Base-by-base conservation (phyloP, 2,329 filamentous ascomycete genomes). In the Colletotrichum noveboracense region DNA sequence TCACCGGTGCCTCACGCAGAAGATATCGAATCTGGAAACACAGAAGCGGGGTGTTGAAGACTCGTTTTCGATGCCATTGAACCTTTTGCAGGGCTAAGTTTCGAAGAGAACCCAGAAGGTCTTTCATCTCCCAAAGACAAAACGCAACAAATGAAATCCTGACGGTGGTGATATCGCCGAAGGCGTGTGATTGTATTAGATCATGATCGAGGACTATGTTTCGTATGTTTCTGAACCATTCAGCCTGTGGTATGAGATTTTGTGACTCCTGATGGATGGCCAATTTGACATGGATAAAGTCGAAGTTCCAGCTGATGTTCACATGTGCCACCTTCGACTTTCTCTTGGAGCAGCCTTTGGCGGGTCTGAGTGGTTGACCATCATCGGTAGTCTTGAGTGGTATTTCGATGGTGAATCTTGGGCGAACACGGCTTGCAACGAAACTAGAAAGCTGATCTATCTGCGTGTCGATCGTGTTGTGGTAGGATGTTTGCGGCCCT, bases 21-120 rank as follows among this genome's bases (percentile, higher is more conserved):
- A 56, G 52, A 0, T 56, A 8, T 26, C 52, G n/a, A 4, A 26
- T 56, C 10, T 56, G 52, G 24, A 56, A 56, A 16, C n/a, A 26
- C 21, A 26, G 7, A 2, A 21, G 21, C 12, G 12, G 21, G 0
- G 21, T 26, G 21, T 26, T 21, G 0, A 0, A 1, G n/a, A 8
- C 21, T 56, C 0, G 52, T 0, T 26, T 21, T 6, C 38, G 38
- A 43, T 43, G 38, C 38, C 38, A 43, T 3, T 8, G 18, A n/a
- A 12, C 38, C 38, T 9, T 43, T 4, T 43, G 1, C 0, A 43
- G 38, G 18, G 38, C 38, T 13, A 56, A 16, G 12, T 56, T 26
- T 0, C 21, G n/a, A 6, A 56, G 21, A 24, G n/a, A 21, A 13
- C 52, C 24, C 0, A 56, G 12, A 0, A 56, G 21, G 4, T 5